Evolutionary conservation across 1,139 yeast genomes (phyloP), one percentile per base, ranked within the genome.

Genomic region (Pichia sp.): DNA sequence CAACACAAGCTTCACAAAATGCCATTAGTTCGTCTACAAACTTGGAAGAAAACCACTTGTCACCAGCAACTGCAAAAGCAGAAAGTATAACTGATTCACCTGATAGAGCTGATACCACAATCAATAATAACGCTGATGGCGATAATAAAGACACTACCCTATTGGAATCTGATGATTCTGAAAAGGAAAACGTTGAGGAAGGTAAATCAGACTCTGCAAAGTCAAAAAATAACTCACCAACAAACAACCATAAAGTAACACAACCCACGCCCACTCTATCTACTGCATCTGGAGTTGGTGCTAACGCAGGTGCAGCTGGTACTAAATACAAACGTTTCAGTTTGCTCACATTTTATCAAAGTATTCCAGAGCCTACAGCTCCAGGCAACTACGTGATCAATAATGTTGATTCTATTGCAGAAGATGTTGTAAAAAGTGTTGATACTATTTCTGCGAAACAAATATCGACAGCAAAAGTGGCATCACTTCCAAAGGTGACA

Each of bases 261-360:
- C 8, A 5, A 13, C 44, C n/a, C 1, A 6, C 29, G 15, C 41
- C 50, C 16, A 8, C 38, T 3, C 16, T 36, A 15, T 11, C 26
- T 1, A 23, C 40, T 11, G 38, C 50, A 15, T 15, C 45, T 23
- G 45, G 31, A 29, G 41, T 11, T 31, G 29, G 15, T 34, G 34
- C 23, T n/a, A 29, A 23, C 26, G 26, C 26, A 13, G 31, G 44
- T 45, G 11, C 43, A 10, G 29, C 46, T 5, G 57, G 61, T 2
- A 59, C 64, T 7, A 68, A 62, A 47, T 65, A 61, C 54, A 67
- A 64, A 52, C 59, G 85, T 59, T 80, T 80, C 64, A 79, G 84
- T 67, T 67, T 80, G 58, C 72, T 81, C 49, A 78, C 82, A 3
- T 78, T 81, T 63, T 80, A 80, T 67, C 61, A 59, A 55, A 66